Percentiles rank a stretch among this genome's conserved stretches.
These are phyloP conservation scores for Miscanthus lutarioriparius DNA, from an alignment of 176 grass and related monocot species.

Conservation along the genomic window DNA sequence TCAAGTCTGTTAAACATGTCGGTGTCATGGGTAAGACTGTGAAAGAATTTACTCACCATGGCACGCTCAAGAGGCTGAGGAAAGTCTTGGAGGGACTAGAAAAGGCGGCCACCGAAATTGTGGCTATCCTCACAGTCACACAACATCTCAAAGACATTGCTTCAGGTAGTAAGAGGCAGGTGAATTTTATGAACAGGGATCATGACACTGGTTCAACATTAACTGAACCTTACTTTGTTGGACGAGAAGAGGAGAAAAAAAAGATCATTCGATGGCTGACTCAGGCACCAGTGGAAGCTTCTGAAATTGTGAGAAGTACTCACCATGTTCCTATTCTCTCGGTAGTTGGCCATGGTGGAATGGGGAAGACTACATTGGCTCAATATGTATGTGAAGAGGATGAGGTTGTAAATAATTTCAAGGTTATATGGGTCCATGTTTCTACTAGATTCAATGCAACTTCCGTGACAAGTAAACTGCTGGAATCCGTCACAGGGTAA, in stretches of 20 bases:
- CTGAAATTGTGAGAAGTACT: not conserved
- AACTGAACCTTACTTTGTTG: conserved; percentile 32
- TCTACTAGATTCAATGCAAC: conserved; percentile 33
- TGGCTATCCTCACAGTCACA: conserved; percentile 4
- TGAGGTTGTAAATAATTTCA: not conserved
- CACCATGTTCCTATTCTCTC: conserved; percentile 6
- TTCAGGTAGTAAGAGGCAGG: not conserved
- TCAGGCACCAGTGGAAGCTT: not conserved
- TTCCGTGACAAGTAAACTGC: not conserved
- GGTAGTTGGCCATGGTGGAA: conserved; percentile 36
- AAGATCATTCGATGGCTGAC: conserved; percentile 28
- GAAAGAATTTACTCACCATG: conserved; percentile 20
- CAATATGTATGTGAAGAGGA: conserved; percentile 16
- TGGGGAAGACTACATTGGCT: conserved; percentile 63
- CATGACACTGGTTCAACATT: conserved; percentile 31
- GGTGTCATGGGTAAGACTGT: not conserved
- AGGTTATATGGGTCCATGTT: conserved; percentile 26
- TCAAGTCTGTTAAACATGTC: conserved; percentile 29
- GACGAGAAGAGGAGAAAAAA: conserved; percentile 8
- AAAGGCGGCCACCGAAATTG: not conserved
- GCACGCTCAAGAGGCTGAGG: conserved; percentile 25
- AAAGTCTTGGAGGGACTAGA: conserved; percentile 43
- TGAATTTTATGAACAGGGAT: not conserved
- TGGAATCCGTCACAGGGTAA: not conserved
- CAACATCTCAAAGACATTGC: not conserved